A percentile compares a stretch with the other conserved stretches of the same genome.
These are phyloP conservation scores for Rhododendron mucronatum DNA, from an alignment of 148 eudicot species.

Conservation along the genomic window DNA sequence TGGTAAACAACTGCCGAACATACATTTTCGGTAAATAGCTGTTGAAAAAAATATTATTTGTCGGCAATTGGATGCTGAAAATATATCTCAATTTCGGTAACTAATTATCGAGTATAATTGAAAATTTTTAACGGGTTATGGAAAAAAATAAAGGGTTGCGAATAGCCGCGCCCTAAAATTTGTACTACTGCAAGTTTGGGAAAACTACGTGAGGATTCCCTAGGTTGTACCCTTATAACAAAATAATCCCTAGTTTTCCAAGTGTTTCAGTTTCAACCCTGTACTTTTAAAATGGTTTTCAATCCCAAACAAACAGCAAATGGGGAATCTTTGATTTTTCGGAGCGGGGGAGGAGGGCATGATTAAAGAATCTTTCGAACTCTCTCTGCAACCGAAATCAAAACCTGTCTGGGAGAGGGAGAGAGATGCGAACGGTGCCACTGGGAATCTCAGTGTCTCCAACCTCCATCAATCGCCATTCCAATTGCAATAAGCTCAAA, in stretches of 20 bases:
- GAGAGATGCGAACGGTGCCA: slow-evolving; percentile 36
- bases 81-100: too few relatives aligned
- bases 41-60: too few relatives aligned
- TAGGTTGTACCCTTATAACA: neutral
- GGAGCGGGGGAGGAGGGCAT: neutral
- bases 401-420: neutral
- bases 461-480: slow-evolving; percentile 7
- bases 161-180: too few relatives aligned
- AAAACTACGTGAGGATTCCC: too few relatives aligned
- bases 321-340: neutral
- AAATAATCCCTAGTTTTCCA: neutral
- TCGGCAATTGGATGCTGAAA: too few relatives aligned
- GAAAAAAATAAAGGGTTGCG: too few relatives aligned
- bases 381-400: neutral
- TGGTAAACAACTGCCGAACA: too few relatives aligned
- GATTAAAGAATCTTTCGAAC: neutral
- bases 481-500: neutral
- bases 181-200: too few relatives aligned
- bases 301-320: neutral
- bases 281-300: neutral
- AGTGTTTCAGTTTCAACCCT: neutral
- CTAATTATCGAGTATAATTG: too few relatives aligned
- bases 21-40: too few relatives aligned
- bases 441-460: slow-evolving; percentile 24
- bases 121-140: too few relatives aligned